Evolutionary conservation across 306 rosid species (phyloP).

Genomic region (Acacia confusa): DNA sequence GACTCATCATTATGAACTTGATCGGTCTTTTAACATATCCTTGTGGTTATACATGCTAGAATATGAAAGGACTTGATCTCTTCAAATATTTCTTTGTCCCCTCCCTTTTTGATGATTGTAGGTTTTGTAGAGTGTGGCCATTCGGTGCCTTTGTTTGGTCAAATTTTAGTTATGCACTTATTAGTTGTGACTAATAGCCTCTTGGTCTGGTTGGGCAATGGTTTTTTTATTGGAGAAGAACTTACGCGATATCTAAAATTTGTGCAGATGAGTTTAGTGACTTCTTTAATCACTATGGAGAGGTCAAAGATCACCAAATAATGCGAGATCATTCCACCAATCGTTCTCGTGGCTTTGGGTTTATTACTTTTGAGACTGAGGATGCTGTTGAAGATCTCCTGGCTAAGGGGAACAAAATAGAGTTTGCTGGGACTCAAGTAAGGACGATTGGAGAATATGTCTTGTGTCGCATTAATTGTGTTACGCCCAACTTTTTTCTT

Average conservation of each 20-base stretch:
- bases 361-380: conserved; percentile 74
- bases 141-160: background rate
- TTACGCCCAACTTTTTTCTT: background rate
- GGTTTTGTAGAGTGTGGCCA: background rate
- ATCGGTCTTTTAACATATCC: background rate
- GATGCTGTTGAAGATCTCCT: conserved; percentile 87
- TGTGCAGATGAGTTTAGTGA: conserved; percentile 70
- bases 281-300: conserved; percentile 82
- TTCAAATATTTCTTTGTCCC: background rate
- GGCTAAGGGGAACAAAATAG: conserved; percentile 85
- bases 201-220: background rate
- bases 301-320: conserved; percentile 79
- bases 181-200: conserved; percentile 2
- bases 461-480: background rate
- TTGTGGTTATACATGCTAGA: background rate
- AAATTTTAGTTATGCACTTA: background rate
- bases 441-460: conserved; percentile 22
- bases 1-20: background rate
- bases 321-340: conserved; percentile 91
- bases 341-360: conserved; percentile 91
- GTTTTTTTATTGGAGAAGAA: conserved; percentile 18
- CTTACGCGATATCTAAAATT: conserved; percentile 10
- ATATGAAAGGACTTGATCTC: background rate
- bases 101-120: background rate
- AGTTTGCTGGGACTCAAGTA: conserved; percentile 89